Percentiles rank a stretch among this genome's conserved stretches.
Evolutionary conservation across 2,329 filamentous ascomycete genomes (phyloP).

Genomic region (Ceratocystis harringtonii): DNA sequence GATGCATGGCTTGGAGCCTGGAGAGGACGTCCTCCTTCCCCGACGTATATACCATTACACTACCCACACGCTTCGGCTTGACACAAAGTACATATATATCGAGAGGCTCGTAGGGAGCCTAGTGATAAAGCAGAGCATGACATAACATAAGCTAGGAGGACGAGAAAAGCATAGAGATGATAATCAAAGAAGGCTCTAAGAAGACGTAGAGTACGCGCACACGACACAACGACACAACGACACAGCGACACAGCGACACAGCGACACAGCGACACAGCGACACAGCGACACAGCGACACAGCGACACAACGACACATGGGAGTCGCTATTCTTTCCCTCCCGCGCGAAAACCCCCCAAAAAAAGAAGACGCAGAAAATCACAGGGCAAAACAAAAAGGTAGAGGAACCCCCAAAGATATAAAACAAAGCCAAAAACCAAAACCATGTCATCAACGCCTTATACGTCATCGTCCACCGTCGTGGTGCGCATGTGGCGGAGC

Average conservation of each 20-base stretch:
- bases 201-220: neutral
- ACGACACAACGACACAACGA: neutral
- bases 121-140: neutral
- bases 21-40: too few relatives aligned
- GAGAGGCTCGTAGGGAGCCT: neutral
- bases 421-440: conserved; percentile 8
- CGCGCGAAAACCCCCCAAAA: neutral
- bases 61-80: neutral
- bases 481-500: neutral
- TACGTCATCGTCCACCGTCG: conserved; percentile 1
- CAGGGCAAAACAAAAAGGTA: neutral
- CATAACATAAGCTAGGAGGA: neutral
- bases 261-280: neutral
- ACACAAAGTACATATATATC: neutral
- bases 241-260: neutral
- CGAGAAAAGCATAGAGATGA: neutral
- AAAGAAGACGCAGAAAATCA: neutral
- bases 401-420: neutral
- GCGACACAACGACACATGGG: neutral
- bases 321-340: neutral
- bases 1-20: too few relatives aligned
- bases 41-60: too few relatives aligned
- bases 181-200: neutral
- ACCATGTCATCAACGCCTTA: conserved; percentile 9
- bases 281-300: neutral